These are phyloP conservation scores for Apiospora aurea DNA, from an alignment of 2,329 filamentous ascomycete species.

Conservation along the genomic window DNA sequence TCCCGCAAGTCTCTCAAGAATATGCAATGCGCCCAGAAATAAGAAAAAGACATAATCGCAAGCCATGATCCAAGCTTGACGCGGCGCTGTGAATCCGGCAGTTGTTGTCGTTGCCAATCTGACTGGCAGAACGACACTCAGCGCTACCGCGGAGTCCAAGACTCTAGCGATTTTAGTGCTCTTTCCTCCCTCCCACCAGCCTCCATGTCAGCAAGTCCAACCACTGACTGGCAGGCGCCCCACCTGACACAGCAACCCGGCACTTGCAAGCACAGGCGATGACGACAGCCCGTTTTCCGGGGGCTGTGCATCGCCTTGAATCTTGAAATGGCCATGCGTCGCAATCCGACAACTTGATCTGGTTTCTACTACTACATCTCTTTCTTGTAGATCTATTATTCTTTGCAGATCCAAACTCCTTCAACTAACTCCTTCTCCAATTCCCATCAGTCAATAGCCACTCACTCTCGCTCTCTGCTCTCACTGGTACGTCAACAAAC, in stretches of 20 bases:
- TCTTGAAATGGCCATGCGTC: conserved; percentile 11
- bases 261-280: conserved; percentile 2
- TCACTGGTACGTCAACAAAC: conserved; percentile 4
- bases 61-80: too few relatives aligned
- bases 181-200: neutral
- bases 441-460: neutral
- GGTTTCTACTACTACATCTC: neutral
- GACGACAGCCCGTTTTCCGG: conserved; percentile 15
- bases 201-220: neutral
- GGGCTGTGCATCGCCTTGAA: conserved; percentile 17
- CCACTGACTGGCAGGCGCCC: neutral
- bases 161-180: conserved; percentile 2
- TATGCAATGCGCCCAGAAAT: neutral
- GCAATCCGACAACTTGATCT: conserved; percentile 14
- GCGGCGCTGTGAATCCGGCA: neutral
- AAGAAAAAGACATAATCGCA: neutral
- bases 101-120: neutral
- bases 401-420: neutral
- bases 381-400: neutral
- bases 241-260: neutral
- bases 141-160: neutral
- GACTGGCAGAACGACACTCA: neutral
- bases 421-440: neutral
- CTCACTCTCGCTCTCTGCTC: neutral
- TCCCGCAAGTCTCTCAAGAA: neutral